phyloP scores from a whole-genome alignment of 345 rosid species.

The Linum usitatissimum region DNA sequence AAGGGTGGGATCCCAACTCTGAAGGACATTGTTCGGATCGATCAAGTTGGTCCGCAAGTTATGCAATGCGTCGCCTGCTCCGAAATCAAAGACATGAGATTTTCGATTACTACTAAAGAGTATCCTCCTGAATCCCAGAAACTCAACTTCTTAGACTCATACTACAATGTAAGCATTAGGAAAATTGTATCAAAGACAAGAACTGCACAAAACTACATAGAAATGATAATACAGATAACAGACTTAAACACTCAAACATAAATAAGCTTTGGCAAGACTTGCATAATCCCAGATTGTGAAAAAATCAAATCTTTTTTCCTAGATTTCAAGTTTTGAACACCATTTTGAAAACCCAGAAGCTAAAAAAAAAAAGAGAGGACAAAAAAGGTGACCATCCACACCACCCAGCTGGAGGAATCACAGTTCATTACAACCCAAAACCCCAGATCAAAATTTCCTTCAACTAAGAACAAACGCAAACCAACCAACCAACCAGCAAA shows the following conservation, averaged over 20 bases:
- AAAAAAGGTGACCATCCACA: slow-evolving; percentile 1
- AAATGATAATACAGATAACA: not conserved
- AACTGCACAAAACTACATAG: not conserved
- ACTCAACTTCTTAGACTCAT: no score
- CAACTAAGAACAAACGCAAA: slow-evolving; percentile 4
- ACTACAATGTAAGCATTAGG: not conserved
- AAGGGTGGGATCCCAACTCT: slow-evolving; percentile 35
- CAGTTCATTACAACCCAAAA: slow-evolving; percentile 2
- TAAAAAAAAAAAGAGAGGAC: no score
- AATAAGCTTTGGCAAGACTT: not conserved
- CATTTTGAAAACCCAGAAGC: not conserved
- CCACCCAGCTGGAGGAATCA: not conserved
- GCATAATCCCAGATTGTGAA: no score
- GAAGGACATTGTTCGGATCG: slow-evolving; percentile 28
- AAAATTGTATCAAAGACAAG: not conserved
- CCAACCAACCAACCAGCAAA: slow-evolving; percentile 5
- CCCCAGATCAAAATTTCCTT: slow-evolving; percentile 14
- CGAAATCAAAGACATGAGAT: not conserved
- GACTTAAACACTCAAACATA: not conserved
- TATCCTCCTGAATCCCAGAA: no score
- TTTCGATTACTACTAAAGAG: not conserved
- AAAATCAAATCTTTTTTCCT: no score
- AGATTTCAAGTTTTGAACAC: no score
- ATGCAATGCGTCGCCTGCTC: slow-evolving; percentile 29
- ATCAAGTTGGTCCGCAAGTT: slow-evolving; percentile 19